Evolutionary conservation across 768 basidiomycete genomes (phyloP), one percentile per base, ranked within the genome.

Genomic region (Naganishia randhawae): DNA sequence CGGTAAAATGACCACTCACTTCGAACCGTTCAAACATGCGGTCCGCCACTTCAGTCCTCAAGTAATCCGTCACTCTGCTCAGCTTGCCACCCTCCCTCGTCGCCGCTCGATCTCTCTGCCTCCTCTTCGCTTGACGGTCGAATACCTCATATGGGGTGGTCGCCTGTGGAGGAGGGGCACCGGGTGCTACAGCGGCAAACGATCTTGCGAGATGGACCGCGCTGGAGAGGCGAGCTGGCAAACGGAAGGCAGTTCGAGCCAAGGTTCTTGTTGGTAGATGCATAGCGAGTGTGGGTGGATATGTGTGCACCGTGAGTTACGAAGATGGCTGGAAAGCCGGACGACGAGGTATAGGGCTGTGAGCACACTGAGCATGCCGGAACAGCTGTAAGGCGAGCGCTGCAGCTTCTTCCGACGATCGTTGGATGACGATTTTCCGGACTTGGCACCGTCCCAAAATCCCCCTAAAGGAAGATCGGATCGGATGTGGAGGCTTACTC

Each of bases 1-100:
- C 29, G 27, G 16, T 42, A 3, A 6, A 25, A 11, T 4, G 41
- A 7, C 22, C 19, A 63, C 73, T 55, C 68, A 92, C 95, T 83
- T 90, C 80, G 71, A 99, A 85, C 65, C 95, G 84, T 76, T 98
- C 95, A 81, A 92, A 85, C 85, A 98, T 85, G 68, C 89, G 84
- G 71, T 92, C 90, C 25, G 94, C 92, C 10, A 94, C 87, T 77
- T 95, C 95, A 66, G 91, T 85, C 48, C 91, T 85, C 32, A 99
- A 82, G 80, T 97, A 97, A 83, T 99, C 95, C 6, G 93, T 92
- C 0, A 86, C 85, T 63, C 71, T 51, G 35, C 62, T 63, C 45
- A 22, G 45, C 39, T 25, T 14, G 8, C 27, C 41, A 31, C 65
- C 67, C 9, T 50, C 63, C 81, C 62, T 78, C 14, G 66, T 72